A percentile compares a stretch with the other conserved stretches of the same genome.
These are phyloP conservation scores for Acacia melanoxylon DNA, from an alignment of 306 rosid genomes.

Conservation along the genomic window DNA sequence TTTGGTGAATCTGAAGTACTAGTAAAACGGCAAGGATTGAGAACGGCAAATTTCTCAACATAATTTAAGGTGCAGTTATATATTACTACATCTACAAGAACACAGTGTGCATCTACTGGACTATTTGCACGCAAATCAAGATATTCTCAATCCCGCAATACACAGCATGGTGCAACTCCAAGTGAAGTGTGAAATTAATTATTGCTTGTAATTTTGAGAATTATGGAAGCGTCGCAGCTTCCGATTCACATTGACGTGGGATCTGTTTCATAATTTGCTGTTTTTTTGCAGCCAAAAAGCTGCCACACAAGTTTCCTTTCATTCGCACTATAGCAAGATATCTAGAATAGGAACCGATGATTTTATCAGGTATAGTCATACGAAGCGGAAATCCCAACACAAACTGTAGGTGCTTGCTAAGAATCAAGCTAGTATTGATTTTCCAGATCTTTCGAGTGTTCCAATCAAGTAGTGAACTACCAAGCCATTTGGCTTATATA, in stretches of 20 bases:
- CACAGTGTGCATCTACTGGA: background rate
- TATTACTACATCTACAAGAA: conserved; percentile 10
- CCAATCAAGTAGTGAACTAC: conserved; percentile 3
- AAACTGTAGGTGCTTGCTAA: background rate
- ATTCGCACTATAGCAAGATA: background rate
- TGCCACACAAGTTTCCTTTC: background rate
- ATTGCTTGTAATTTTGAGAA: background rate
- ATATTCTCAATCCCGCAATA: background rate
- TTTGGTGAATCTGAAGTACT: conserved; percentile 10
- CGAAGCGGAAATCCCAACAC: background rate
- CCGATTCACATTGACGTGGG: background rate
- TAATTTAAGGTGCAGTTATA: conserved; percentile 1
- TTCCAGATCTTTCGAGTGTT: background rate
- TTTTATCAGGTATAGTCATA: background rate
- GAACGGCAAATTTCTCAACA: conserved; percentile 23
- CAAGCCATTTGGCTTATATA: conserved; percentile 19
- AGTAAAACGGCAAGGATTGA: conserved; percentile 21
- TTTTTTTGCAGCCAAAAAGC: background rate
- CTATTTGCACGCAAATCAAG: background rate
- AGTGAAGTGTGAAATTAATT: background rate
- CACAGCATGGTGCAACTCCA: background rate
- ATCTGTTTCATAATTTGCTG: background rate
- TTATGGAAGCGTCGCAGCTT: background rate
- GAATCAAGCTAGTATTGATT: background rate
- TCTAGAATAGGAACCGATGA: too few species aligned